Evolutionary conservation across 495 filamentous ascomycete species (phyloP), one percentile per base, ranked within the genome.

Genomic region (Cenococcum geophilum): DNA sequence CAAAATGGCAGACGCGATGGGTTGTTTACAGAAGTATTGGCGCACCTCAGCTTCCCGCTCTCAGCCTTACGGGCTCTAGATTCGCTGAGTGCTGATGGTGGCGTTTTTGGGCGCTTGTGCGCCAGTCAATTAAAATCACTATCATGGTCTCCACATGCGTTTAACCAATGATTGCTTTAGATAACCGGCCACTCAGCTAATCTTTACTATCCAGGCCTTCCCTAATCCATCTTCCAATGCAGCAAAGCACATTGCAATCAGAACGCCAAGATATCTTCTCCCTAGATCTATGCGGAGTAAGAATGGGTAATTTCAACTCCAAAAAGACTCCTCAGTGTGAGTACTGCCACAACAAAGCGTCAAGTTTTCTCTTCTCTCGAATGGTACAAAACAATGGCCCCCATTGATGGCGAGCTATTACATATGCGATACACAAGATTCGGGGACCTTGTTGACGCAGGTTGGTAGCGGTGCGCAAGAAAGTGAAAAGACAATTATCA

Each of bases 1-100:
- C 34, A 32, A 56, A 43, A 21, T 14, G 14, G 37, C 11, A 11
- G 34, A 21, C 54, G 32, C 36, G 34, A 40, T 43, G 18, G 34
- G 18, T 56, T 56, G 54, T 56, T 56, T 56, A 56, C 54, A n/a
- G 36, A 36, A 36, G 16, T 56, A 23, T 56, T 56, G 54, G 54
- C 37, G 37, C 20, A 25, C 20, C 54, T 56, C 37, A 25, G 34
- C n/a, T 56, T 52, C 25, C 49, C 11, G 25, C 20, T n/a, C 8
- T 52, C 49, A 52, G 49, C 49, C 49, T 52, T 52, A 27, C 21
- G 23, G 22, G 8, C 49, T 16, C 49, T 16, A 16, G 49, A 16
- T 32, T 52, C 49, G 5, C 6, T 32, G 27, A 23, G 5, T 52
- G 23, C 1, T 52, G 49, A 52, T 52, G 25, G 49, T 52, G 49